Base-by-base conservation (phyloP, 345 rosid species). In the Arabis hirsuta region DNA sequence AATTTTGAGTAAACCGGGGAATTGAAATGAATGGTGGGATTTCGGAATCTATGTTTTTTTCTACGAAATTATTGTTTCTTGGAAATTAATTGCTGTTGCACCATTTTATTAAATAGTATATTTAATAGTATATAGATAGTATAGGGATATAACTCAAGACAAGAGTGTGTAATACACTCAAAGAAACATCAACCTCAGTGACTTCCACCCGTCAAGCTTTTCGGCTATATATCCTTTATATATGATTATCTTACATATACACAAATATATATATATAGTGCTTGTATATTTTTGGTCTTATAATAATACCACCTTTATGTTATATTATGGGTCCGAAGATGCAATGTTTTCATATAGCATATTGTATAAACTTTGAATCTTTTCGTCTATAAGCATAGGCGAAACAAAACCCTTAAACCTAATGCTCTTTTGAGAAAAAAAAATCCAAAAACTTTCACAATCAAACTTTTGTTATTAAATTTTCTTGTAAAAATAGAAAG, bases 81-180 rank as follows among this genome's bases (percentile, higher is more conserved):
- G 39, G 19, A 45, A 68, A 75, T 54, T 68, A 64, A 58, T 56
- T 42, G 65, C 11, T 43, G 72, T 45, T 63, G 69, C 63, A 59
- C 43, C 69, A 65, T 59, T 58, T 58, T 9, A 43, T 13, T 14
- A 69, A 78, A 77, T 75, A 68, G 61, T 38, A 80, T 60, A 67
- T 76, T 16, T 16, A 16, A 76, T 74, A 68, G 56, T 42, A 80
- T 60, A 67, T 76, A 56, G 57, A 58, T 75, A 63, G 54, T 64
- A 76, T 80, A 74, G 62, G 43, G 27, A 71, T 48, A 56, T 65
- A 50, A 47, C 50, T 41, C 61, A 53, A 69, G 45, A 67, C 47
- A 67, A 73, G 74, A 50, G 91, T 86, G 97, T 90, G 97, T 69
- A 82, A 82, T 83, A 84, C 98, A 90, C 97, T 90, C 96, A 84